Percentiles rank a stretch among this genome's conserved stretches.
Conservation (phyloP, 1,139 yeast species). For the Yamadazyma atmosphaerica region DNA sequence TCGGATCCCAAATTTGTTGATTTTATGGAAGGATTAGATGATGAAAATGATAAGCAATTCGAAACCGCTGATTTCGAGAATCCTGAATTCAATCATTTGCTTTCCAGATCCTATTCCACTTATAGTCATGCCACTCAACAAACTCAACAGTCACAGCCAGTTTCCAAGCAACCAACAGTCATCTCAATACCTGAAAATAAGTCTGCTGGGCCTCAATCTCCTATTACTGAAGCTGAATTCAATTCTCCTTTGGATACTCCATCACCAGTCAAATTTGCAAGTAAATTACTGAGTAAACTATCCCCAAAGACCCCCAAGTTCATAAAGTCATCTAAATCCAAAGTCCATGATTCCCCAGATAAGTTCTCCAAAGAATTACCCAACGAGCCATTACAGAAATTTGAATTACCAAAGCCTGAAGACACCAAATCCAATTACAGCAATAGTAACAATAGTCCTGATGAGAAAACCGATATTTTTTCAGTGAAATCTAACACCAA, state of each 20-base stretch:
- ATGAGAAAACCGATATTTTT: slow-evolving; percentile 37
- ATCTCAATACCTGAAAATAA: no score
- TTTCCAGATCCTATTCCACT: slow-evolving; percentile 36
- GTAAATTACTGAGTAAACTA: neutral
- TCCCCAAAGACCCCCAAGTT: neutral
- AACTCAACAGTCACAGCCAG: slow-evolving; percentile 4
- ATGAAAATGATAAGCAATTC: slow-evolving; percentile 21
- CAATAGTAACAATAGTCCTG: slow-evolving; percentile 22
- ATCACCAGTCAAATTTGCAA: neutral
- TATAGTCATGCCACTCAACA: slow-evolving; percentile 19
- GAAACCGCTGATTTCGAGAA: slow-evolving; percentile 31
- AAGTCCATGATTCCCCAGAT: neutral
- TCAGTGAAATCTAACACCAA: slow-evolving; percentile 19
- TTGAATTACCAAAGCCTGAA: slow-evolving; percentile 1
- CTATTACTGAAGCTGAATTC: no score
- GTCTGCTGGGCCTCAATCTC: no score
- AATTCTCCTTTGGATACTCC: no score
- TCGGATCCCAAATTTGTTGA: slow-evolving; percentile 53
- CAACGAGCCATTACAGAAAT: neutral
- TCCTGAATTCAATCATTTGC: slow-evolving; percentile 37
- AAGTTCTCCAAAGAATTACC: neutral
- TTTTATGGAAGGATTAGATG: slow-evolving; percentile 40
- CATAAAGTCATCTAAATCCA: neutral
- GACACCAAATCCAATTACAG: slow-evolving; percentile 22
- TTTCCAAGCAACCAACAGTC: neutral